Evolutionary conservation across 2,329 filamentous ascomycete species (phyloP).

Genomic region (Talaromyces sp.): DNA sequence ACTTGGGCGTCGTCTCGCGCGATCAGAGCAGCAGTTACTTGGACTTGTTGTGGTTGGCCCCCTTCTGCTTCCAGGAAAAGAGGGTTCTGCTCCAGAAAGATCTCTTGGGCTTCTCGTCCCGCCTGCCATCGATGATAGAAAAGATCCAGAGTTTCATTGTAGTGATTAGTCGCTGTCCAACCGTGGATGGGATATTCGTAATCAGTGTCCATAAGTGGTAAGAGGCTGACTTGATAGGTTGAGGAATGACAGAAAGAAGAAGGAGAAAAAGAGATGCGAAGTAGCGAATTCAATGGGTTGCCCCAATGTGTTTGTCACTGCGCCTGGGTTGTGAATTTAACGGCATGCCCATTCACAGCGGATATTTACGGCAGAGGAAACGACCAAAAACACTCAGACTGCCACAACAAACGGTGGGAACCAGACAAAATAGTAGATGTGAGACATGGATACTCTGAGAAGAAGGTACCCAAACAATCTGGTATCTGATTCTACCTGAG

Average conservation of each 20-base stretch:
- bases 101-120: slow-evolving; percentile 9
- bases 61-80: slow-evolving; percentile 7
- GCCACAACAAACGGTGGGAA: slow-evolving; percentile 17
- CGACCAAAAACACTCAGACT: slow-evolving; percentile 1
- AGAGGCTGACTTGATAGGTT: neutral
- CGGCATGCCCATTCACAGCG: neutral
- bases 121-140: slow-evolving; percentile 17
- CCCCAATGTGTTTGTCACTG: neutral
- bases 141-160: slow-evolving; percentile 16
- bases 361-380: neutral
- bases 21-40: neutral
- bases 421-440: slow-evolving; percentile 19
- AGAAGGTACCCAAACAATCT: neutral
- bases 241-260: neutral
- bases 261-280: neutral
- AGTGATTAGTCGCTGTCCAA: slow-evolving; percentile 3
- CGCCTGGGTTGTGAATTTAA: neutral
- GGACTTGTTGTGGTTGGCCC: neutral
- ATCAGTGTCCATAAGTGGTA: slow-evolving; percentile 1
- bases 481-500: neutral
- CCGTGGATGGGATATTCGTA: neutral
- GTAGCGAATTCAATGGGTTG: neutral
- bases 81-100: slow-evolving; percentile 8
- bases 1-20: slow-evolving; percentile 8
- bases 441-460: slow-evolving; percentile 13